Base-by-base conservation (phyloP, 495 filamentous ascomycete species). In the Durotheca rogersii region DNA sequence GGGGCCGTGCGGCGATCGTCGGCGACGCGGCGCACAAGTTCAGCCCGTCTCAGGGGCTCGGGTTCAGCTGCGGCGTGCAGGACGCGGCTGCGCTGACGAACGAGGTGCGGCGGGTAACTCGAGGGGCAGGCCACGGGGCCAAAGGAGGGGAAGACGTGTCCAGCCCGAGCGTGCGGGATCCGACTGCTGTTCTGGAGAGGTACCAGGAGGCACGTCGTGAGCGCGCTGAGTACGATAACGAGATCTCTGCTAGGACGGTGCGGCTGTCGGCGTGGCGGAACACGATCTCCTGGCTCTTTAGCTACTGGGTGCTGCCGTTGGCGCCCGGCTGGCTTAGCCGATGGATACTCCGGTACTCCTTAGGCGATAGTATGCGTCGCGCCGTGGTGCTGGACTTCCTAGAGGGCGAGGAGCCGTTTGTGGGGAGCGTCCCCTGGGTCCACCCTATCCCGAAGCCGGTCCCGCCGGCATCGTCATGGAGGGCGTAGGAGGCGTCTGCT, bases 21-120 rank as follows among this genome's bases (percentile, higher is more conserved):
- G 73, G 75, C 11, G 75, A 76, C 47, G 61, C 71, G 0, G 67
- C 62, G 25, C 71, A 72, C 50, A 76, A 75, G 51, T 68, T 72
- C 43, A 67, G 64, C 3, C 62, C 62, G 6, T 67, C 65, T 33
- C 32, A 53, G 7, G 70, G 66, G 0, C 63, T 64, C 10, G 70
- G 69, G 7, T 66, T 62, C 18, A 70, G 67, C 41, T 50, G 59
- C 27, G 67, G 68, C 6, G 52, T 74, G 29, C 55, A 69, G 31
- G 68, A 72, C 47, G 56, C 66, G 1, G 58, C 68, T 16, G 62
- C 62, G 10, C 60, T 74, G 1, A 66, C 65, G 33, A 72, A 72
- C 41, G 21, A 57, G n/a, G 52, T 72, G 1, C 4, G 10, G 23
- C 12, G 23, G 10, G 2, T 18, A 17, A 5, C n/a, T 4, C 11